Evolutionary conservation across 306 rosid species (phyloP).

Genomic region (Sphenostylis stenocarpa): DNA sequence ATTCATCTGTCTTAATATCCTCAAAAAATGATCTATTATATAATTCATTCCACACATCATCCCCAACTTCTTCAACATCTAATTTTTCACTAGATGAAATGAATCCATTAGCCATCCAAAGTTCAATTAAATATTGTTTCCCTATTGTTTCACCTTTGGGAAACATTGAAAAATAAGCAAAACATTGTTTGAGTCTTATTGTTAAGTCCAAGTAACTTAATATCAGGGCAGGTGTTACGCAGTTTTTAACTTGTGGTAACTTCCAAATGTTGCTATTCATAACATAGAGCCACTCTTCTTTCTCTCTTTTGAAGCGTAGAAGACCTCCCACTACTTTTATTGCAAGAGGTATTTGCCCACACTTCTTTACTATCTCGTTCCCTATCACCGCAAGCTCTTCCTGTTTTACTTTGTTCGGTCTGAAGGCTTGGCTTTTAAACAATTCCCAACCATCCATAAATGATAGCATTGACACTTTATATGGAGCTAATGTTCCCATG

Average conservation of each 20-base stretch:
- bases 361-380: conserved; percentile 31
- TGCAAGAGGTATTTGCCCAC: conserved; percentile 34
- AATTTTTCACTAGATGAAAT: not conserved
- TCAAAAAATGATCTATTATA: conserved; percentile 35
- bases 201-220: conserved; percentile 29
- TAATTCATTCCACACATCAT: conserved; percentile 26
- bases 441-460: conserved; percentile 34
- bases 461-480: conserved; percentile 18
- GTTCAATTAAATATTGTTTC: conserved; percentile 8
- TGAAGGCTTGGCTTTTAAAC: conserved; percentile 33
- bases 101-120: conserved; percentile 40
- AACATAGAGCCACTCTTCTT: conserved; percentile 4
- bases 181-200: conserved; percentile 14
- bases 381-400: conserved; percentile 25
- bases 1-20: not conserved
- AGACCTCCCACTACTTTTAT: conserved; percentile 28
- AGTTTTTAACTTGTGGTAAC: not conserved
- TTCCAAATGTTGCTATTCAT: conserved; percentile 21
- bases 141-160: not conserved
- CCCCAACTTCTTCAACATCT: conserved; percentile 11
- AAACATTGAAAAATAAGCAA: conserved; percentile 36
- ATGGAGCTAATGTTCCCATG: no score
- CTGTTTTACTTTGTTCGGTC: not conserved
- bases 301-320: not conserved
- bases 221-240: conserved; percentile 11